Conservation (phyloP, 768 basidiomycete genomes). For the Tulasnella sp. region DNA sequence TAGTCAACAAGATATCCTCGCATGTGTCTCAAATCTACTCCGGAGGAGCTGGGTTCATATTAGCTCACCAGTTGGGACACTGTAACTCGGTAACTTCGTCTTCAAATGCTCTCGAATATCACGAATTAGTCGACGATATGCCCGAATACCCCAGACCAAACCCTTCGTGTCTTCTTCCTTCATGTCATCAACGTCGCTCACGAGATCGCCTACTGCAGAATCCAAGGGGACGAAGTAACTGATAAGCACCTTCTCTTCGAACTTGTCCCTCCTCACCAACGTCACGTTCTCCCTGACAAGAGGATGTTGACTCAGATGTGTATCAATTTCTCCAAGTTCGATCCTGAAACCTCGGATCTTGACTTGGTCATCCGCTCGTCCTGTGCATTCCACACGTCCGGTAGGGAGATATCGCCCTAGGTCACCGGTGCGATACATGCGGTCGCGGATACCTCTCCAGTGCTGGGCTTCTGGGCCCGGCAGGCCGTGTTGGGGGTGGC, state of each 20-base stretch:
- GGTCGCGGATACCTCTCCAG: conserved; percentile 93
- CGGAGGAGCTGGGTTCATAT: not conserved
- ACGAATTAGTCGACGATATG: conserved; percentile 81
- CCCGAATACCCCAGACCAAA: conserved; percentile 63
- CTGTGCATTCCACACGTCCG: conserved; percentile 92
- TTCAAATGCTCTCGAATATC: conserved; percentile 92
- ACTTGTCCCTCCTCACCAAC: conserved; percentile 90
- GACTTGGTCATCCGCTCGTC: conserved; percentile 96
- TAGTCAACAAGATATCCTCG: too few relatives aligned
- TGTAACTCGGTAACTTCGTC: conserved; percentile 92
- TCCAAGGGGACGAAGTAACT: conserved; percentile 92
- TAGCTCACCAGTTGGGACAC: conserved; percentile 73
- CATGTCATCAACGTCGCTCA: conserved; percentile 38
- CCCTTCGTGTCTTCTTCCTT: conserved; percentile 43
- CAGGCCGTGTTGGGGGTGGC: conserved; percentile 40
- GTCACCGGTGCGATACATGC: conserved; percentile 98
- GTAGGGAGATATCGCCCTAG: conserved; percentile 87
- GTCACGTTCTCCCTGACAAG: conserved; percentile 97
- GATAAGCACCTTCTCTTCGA: conserved; percentile 97
- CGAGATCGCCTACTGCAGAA: conserved; percentile 57
- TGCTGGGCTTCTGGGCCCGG: conserved; percentile 62
- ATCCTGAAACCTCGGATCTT: conserved; percentile 99
- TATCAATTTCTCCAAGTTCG: conserved; percentile 96
- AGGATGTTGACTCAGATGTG: conserved; percentile 85
- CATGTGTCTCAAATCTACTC: not conserved